Evolutionary conservation across 1,139 yeast genomes (phyloP), one percentile per base, ranked within the genome.

Genomic region (Pneumocystis wakefieldiae): DNA sequence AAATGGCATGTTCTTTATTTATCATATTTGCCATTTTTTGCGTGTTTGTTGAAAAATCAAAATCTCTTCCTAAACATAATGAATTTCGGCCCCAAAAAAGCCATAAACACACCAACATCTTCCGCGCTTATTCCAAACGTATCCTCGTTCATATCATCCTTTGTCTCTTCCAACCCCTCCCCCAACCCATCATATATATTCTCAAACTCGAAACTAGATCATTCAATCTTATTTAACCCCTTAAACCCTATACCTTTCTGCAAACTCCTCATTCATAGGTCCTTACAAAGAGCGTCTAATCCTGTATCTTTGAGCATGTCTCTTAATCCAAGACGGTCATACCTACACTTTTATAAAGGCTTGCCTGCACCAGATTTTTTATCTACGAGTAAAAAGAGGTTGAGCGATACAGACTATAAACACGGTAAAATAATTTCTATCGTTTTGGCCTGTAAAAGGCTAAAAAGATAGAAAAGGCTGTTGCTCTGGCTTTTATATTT

Each of bases 161-260:
- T 90, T 42, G 82, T 84, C 67, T 86, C 94, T 59, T 80, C 80
- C 61, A 82, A 79, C 66, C 79, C 79, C 38, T 82, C 87, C 1
- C 90, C 92, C 65, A 86, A 79, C 2, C 91, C 91, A 67, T 86
- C 88, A 72, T 87, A 87, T 19, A 95, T 85, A 63, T 89, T 95
- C 69, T 88, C 94, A 71, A 87, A 90, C 7, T 32, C 35, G 8
- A 32, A 32, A 5, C 35, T 32, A 32, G 1, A 5, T 1, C 4
- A 5, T 32, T 32, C 8, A 32, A 32, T 7, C 35, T 32, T 32
- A 32, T 32, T 32, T 5, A 32, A 32, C 7, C 35, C 7, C 35
- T 32, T 39, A n/a, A 15, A n/a, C n/a, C 6, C 14, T 37, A 12
- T 37, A 37, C 39, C 39, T 8, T 10, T 37, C n/a, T 37, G n/a